These are phyloP conservation scores for Kappamyces sp. DNA, from an alignment of 192 early-diverging fungal genomes.

Conservation along the genomic window DNA sequence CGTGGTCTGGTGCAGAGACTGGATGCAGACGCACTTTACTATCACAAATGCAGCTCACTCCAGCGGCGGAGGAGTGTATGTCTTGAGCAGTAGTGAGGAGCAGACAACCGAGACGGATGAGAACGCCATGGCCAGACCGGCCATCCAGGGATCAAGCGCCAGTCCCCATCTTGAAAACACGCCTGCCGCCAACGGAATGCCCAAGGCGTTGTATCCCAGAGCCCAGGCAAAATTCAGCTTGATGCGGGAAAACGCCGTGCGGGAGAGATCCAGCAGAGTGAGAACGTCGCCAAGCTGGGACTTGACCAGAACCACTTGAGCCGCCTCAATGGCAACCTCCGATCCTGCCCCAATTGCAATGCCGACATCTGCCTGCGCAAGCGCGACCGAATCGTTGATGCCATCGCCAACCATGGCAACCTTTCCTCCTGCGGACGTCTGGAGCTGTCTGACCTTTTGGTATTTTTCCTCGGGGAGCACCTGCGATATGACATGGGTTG, in stretches of 20 bases:
- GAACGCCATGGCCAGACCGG: conserved; percentile 85
- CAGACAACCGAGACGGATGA: conserved; percentile 79
- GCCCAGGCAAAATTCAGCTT: conserved; percentile 87
- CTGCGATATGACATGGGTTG: conserved; percentile 48
- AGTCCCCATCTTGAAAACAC: conserved; percentile 53
- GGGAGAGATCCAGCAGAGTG: conserved; percentile 71
- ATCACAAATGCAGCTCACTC: conserved; percentile 1
- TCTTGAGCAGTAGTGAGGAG: conserved; percentile 67
- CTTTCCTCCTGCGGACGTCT: conserved; percentile 24
- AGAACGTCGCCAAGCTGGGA: conserved; percentile 71
- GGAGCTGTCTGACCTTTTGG: conserved; percentile 53
- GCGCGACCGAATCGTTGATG: conserved; percentile 89
- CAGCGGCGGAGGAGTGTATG: conserved; percentile 35
- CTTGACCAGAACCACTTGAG: conserved; percentile 75
- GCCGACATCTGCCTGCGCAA: conserved; percentile 84
- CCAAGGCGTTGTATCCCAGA: conserved; percentile 76
- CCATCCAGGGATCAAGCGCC: conserved; percentile 68
- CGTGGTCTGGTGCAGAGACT: too few species aligned
- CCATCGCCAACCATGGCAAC: conserved; percentile 96
- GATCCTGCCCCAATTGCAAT: conserved; percentile 87
- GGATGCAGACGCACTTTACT: too few species aligned
- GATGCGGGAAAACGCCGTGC: conserved; percentile 70
- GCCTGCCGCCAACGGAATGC: conserved; percentile 89
- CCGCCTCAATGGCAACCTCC: conserved; percentile 85
- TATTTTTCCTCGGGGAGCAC: conserved; percentile 73